Evolutionary conservation across 345 rosid species (phyloP), one percentile per base, ranked within the genome.

Genomic region (Citrus inodora): DNA sequence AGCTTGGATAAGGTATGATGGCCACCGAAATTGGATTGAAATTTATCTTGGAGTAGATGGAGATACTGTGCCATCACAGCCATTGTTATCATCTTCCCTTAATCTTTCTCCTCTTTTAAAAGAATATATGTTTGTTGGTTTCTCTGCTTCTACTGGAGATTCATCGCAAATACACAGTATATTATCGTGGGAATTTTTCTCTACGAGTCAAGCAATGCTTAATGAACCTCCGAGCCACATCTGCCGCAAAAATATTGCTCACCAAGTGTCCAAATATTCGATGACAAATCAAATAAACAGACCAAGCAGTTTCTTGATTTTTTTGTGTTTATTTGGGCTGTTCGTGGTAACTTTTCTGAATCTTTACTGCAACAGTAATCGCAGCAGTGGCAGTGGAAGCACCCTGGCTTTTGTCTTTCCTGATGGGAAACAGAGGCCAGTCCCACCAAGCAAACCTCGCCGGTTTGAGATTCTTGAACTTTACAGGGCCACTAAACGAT

Each of bases 61-160:
- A 0, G 71, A 56, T 38, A n/a, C 7, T 9, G 8, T 10, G 30
- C 83, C 83, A 14, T 38, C 71, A 32, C 42, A 64, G n/a, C 79
- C 83, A 9, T 24, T 71, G 51, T 40, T 76, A 71, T 71, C 76
- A 51, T 37, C n/a, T 2, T 7, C 60, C 3, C 82, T 80, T 46
- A 38, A 80, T 74, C 37, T 80, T 16, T 64, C 80, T 9, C 72
- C 68, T 14, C 70, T 71, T 51, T 30, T 80, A 42, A 38, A 76
- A 1, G 79, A 80, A 28, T 76, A 75, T n/a, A 80, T 80, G 83
- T 80, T 76, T 40, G 83, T 80, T 24, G 83, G 83, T 7, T 80
- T 80, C 76, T 70, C 83, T 6, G 83, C 76, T 27, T 80, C 83
- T 25, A 75, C 72, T 0, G 80, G 76, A 56, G 27, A 76, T 40